Evolutionary conservation across 1,284 basidiomycete genomes (phyloP), one percentile per base, ranked within the genome.

Genomic region (Pseudozyma tsukubaensis): DNA sequence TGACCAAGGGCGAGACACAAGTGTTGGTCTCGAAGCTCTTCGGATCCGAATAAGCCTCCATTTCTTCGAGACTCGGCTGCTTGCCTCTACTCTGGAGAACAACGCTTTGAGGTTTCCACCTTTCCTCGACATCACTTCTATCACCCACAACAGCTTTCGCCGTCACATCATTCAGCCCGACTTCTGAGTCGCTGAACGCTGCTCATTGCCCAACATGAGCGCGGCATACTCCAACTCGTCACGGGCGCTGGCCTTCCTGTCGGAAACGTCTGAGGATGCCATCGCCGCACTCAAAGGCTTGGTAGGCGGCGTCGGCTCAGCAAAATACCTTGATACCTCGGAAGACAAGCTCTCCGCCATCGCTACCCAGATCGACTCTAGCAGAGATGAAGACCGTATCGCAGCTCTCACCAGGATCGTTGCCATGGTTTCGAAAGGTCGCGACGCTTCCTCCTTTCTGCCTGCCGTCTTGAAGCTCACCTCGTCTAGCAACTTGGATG

Each of bases 391-490:
- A n/a, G 76, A 79, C 12, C 69, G 77, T 18, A 70, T 84, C 39
- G 79, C 77, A 35, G 83, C 79, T 1, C 73, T 84, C 16, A 77
- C 77, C 13, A 50, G 78, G 32, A 78, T 84, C 42, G 74, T 84
- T 13, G 81, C 80, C 8, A 70, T 95, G 85, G 94, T 97, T 72
- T 94, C 93, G 40, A 96, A 96, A 86, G 92, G 92, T 35, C 91
- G 93, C 53, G 92, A 94, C 79, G 93, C 95, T 72, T 92, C 94
- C 39, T 90, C 91, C 66, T 95, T 93, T 88, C 79, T 81, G 34
- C 83, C 75, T 44, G 72, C 72, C 39, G 83, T 83, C 14, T 63
- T 83, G 35, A 84, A 84, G 59, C 72, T 84, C 29, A 75, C 84
- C 14, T 84, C 85, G 0, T 66, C 77, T n/a, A 79, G 82, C 36